A percentile compares a stretch with the other conserved stretches of the same genome.
These are phyloP conservation scores for Hordeum vulgare DNA, from an alignment of 176 grass and related monocot species.

Conservation along the genomic window DNA sequence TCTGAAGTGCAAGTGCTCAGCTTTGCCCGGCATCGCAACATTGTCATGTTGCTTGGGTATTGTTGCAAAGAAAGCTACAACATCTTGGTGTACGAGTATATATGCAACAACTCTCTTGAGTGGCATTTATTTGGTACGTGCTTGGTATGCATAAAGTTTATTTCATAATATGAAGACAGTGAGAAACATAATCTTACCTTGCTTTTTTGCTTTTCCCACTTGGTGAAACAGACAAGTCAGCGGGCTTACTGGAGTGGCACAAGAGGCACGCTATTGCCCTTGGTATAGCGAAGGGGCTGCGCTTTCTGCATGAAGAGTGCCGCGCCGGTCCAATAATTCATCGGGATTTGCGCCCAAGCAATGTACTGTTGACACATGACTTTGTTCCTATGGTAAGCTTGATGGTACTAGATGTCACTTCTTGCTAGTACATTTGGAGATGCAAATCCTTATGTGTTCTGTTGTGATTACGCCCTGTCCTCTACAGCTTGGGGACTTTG, in stretches of 20 bases:
- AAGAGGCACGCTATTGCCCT: conserved; percentile 59
- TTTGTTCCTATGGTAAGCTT: conserved; percentile 61
- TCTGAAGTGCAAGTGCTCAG: conserved; percentile 75
- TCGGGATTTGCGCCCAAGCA: conserved; percentile 67
- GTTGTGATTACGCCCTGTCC: neutral
- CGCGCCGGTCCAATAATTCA: conserved; percentile 73
- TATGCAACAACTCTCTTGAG: conserved; percentile 73
- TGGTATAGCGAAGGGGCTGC: conserved; percentile 69
- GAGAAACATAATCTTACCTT: neutral
- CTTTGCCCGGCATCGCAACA: conserved; percentile 68
- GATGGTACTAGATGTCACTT: neutral
- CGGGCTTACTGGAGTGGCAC: conserved; percentile 62
- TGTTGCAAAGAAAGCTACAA: conserved; percentile 79
- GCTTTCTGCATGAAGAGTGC: conserved; percentile 62
- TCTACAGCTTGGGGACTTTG: conserved; percentile 65
- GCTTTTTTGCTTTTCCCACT: neutral
- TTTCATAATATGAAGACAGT: neutral
- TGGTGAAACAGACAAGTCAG: conserved; percentile 40
- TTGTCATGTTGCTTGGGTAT: conserved; percentile 74
- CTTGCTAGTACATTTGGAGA: neutral
- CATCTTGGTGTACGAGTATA: conserved; percentile 69
- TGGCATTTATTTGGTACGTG: conserved; percentile 74
- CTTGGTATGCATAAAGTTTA: neutral
- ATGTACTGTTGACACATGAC: conserved; percentile 69
- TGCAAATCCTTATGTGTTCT: neutral